Conservation (phyloP, 345 rosid species). For the Lepidium africanum region DNA sequence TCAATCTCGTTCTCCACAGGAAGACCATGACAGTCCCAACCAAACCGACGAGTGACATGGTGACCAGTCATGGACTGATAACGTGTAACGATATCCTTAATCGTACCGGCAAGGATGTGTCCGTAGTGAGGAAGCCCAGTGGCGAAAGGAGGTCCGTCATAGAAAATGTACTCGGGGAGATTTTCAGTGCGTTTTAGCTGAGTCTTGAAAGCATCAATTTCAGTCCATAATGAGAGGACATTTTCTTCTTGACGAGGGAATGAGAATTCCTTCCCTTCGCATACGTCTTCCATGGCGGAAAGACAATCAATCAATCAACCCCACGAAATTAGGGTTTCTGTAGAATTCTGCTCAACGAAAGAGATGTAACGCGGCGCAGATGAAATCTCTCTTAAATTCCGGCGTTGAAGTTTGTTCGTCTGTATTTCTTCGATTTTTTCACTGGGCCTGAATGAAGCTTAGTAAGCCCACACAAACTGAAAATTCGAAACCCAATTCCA, state of each 20-base stretch:
- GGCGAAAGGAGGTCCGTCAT: constrained; percentile 98
- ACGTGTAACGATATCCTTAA: constrained; percentile 88
- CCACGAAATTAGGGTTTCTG: constrained; percentile 12
- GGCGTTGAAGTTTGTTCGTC: too few species aligned
- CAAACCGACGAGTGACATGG: constrained; percentile 93
- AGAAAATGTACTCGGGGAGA: constrained; percentile 77
- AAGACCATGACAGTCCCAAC: constrained; percentile 98
- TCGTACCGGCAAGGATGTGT: constrained; percentile 94
- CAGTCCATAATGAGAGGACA: constrained; percentile 50
- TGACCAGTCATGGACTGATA: constrained; percentile 84
- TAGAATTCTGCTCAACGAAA: not conserved
- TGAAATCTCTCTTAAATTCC: too few species aligned
- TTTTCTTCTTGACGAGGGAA: constrained; percentile 73
- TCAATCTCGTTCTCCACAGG: constrained; percentile 96
- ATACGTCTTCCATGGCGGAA: constrained; percentile 72
- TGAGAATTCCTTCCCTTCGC: constrained; percentile 84
- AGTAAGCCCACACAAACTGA: too few species aligned
- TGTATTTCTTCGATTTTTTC: too few species aligned
- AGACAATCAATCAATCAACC: not conserved
- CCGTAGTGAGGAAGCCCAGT: constrained; percentile 98
- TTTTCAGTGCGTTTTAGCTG: constrained; percentile 55
- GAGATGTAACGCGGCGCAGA: too few species aligned
- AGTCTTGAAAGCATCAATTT: constrained; percentile 73
- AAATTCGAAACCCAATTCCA: too few species aligned
- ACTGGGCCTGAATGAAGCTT: too few species aligned